Conservation (phyloP, 2,329 filamentous ascomycete genomes). For the Colletotrichum tamarilloi region DNA sequence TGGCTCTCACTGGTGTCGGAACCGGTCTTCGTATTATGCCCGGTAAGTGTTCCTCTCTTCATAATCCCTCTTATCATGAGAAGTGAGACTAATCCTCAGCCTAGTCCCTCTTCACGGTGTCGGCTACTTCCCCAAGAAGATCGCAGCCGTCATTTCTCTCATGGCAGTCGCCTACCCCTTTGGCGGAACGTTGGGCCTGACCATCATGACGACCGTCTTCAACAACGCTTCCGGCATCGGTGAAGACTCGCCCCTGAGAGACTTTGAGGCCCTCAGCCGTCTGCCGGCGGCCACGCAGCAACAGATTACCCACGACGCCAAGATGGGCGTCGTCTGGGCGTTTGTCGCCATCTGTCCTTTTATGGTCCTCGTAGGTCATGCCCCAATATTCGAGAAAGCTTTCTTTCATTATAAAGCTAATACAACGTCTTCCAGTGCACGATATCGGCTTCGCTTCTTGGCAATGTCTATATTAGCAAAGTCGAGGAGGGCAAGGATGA, state of each 20-base stretch:
- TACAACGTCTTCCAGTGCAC: slow-evolving; percentile 37
- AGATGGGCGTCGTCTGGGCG: slow-evolving; percentile 72
- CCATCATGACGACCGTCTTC: slow-evolving; percentile 76
- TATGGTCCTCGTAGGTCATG: slow-evolving; percentile 53
- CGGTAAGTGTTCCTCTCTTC: slow-evolving; percentile 31
- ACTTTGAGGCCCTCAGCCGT: slow-evolving; percentile 48
- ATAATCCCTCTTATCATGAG: too few species aligned
- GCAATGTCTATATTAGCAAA: slow-evolving; percentile 47
- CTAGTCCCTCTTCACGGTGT: slow-evolving; percentile 69
- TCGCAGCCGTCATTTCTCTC: slow-evolving; percentile 69
- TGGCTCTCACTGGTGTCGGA: slow-evolving; percentile 72
- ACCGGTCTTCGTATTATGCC: slow-evolving; percentile 75
- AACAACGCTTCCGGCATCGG: slow-evolving; percentile 62
- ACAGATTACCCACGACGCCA: slow-evolving; percentile 54
- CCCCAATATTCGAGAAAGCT: too few species aligned
- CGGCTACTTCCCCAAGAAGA: slow-evolving; percentile 67
- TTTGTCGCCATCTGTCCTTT: slow-evolving; percentile 72
- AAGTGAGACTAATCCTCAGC: background rate
- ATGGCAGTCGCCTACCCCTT: slow-evolving; percentile 70
- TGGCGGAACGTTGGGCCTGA: slow-evolving; percentile 73
- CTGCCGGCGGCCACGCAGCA: slow-evolving; percentile 49
- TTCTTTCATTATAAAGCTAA: background rate
- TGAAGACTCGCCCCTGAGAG: slow-evolving; percentile 41
- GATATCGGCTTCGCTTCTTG: slow-evolving; percentile 42
- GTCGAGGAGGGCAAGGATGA: slow-evolving; percentile 41